Evolutionary conservation across 805 yeast genomes (phyloP), one percentile per base, ranked within the genome.

Genomic region (Metschnikowia santaceciliae): DNA sequence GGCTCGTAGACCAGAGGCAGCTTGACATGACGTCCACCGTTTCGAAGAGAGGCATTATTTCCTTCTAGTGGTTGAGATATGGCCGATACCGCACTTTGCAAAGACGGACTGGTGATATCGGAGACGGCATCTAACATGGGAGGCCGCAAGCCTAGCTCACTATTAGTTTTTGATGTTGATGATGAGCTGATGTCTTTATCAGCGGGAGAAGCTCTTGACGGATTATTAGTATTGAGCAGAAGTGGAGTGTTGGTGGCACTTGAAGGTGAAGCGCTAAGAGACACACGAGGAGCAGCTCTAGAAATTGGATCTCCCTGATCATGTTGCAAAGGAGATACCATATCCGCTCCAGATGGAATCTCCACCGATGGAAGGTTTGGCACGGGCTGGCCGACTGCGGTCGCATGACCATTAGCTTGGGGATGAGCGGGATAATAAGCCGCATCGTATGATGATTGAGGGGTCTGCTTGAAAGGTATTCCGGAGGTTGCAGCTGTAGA

Each of bases 81-180:
- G 20, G 8, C 32, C 10, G 41, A 36, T 17, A 13, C 47, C 17
- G 40, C 26, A 36, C 47, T 44, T 36, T 35, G 40, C 14, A 35
- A 33, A 44, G 47, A 42, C 32, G 46, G 47, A 35, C 47, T 44
- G 7, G 41, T 44, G 15, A 15, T 19, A 35, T 26, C 13, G 6
- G 47, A 44, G 11, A 22, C 41, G 3, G 26, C 33, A 17, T 44
- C 40, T 33, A 35, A 26, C 13, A 15, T 11, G 6, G 17, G 47
- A 17, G 34, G 34, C 22, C 40, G 33, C 13, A 35, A 22, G 22
- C 47, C 47, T 15, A 23, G 4, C 11, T 44, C 47, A 44, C 36
- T 32, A 32, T 44, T 44, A 13, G 41, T 15, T 23, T 35, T 44
- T 6, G 47, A 30, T n/a, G 40, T 23, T 6, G 33, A 13, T 2